A percentile compares a stretch with the other conserved stretches of the same genome.
These are phyloP conservation scores for Endotrypanum monterogeii DNA, from an alignment of 208 protist genomes.

Conservation along the genomic window DNA sequence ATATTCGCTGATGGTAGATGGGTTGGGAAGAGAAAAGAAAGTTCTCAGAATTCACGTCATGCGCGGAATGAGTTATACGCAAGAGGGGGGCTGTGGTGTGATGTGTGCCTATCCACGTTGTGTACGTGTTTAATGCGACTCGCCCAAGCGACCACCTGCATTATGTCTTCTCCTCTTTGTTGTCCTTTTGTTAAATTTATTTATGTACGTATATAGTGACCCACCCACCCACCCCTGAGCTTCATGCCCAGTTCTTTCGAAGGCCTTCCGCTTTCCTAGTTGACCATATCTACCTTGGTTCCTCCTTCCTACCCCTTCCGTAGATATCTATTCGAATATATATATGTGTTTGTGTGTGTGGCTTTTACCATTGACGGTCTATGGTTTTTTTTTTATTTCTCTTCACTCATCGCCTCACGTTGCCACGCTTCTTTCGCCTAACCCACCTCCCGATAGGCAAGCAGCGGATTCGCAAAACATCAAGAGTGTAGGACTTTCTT, in stretches of 20 bases:
- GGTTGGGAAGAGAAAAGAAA: background rate
- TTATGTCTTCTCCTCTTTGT: no score
- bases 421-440: background rate
- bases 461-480: background rate
- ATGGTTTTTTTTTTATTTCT: background rate
- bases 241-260: no score
- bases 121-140: background rate
- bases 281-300: no score
- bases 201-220: no score
- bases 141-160: no score
- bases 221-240: no score
- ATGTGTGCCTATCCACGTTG: background rate
- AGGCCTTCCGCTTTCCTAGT: no score
- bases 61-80: background rate
- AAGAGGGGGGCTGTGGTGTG: background rate
- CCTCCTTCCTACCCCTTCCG: no score
- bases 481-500: background rate
- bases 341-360: no score
- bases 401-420: background rate
- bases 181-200: no score
- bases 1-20: conserved; percentile 52
- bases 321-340: no score
- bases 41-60: background rate
- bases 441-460: background rate
- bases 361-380: no score